Percentiles rank a stretch among this genome's conserved stretches.
phyloP scores from a whole-genome alignment of 805 yeast species.

The Priceomyces medius region DNA sequence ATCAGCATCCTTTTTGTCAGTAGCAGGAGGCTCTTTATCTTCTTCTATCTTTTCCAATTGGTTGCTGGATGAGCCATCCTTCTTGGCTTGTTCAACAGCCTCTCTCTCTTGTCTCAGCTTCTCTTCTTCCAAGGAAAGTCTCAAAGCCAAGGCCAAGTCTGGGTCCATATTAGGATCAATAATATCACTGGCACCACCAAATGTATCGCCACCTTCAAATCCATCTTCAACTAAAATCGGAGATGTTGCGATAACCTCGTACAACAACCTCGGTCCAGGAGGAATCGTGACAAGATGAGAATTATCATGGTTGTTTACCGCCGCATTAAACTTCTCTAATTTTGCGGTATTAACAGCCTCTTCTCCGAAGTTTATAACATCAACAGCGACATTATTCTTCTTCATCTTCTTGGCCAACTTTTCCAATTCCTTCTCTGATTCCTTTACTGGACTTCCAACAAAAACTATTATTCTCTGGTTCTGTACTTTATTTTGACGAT shows the following conservation, averaged over 20 bases:
- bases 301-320: constrained; percentile 72
- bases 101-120: constrained; percentile 85
- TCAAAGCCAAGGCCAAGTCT: constrained; percentile 91
- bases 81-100: constrained; percentile 35
- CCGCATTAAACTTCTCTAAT: constrained; percentile 72
- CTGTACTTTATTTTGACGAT: constrained; percentile 92
- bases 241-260: constrained; percentile 77
- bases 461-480: constrained; percentile 87
- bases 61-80: constrained; percentile 8
- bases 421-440: constrained; percentile 67
- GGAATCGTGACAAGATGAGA: constrained; percentile 84
- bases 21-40: constrained; percentile 15
- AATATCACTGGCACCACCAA: constrained; percentile 40
- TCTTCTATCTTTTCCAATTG: constrained; percentile 35
- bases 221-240: constrained; percentile 71
- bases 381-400: constrained; percentile 88
- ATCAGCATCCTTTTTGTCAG: constrained; percentile 12
- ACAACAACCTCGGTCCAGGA: constrained; percentile 81
- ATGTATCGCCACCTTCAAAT: constrained; percentile 47
- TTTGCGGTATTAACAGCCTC: constrained; percentile 71
- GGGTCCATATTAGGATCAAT: constrained; percentile 92
- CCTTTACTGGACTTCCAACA: constrained; percentile 82
- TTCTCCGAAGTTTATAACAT: constrained; percentile 90
- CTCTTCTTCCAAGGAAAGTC: constrained; percentile 93
- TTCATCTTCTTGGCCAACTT: constrained; percentile 88